phyloP scores from a whole-genome alignment of 1,284 basidiomycete genomes.

The Volvariella surrecta region DNA sequence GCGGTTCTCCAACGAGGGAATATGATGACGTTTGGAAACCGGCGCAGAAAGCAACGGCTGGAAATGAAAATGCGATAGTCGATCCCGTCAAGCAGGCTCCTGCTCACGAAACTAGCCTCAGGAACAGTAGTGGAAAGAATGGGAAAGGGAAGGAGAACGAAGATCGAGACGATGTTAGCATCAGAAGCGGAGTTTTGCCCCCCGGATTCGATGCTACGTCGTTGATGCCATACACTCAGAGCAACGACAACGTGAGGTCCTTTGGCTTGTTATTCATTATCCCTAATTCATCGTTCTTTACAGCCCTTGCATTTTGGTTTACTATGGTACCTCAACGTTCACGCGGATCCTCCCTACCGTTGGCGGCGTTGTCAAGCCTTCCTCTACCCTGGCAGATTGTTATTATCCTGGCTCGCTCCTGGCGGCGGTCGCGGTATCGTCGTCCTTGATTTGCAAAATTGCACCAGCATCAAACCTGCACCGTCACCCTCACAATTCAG shows the following conservation, averaged over 20 bases:
- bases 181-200: constrained; percentile 21
- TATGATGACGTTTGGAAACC: no score
- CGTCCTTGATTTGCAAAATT: constrained; percentile 76
- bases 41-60: no score
- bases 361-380: constrained; percentile 85
- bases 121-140: no score
- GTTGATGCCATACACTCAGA: constrained; percentile 33
- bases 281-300: constrained; percentile 11
- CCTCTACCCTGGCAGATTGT: constrained; percentile 70
- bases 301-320: constrained; percentile 78
- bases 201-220: constrained; percentile 32
- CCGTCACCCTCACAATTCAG: constrained; percentile 71
- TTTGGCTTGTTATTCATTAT: constrained; percentile 1
- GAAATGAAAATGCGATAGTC: no score
- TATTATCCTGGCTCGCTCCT: constrained; percentile 76
- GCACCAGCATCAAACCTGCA: constrained; percentile 72
- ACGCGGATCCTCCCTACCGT: constrained; percentile 64
- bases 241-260: constrained; percentile 29
- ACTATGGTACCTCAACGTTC: constrained; percentile 87
- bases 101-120: no score
- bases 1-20: no score
- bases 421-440: constrained; percentile 75
- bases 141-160: constrained; percentile 12
- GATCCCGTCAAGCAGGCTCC: no score
- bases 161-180: constrained; percentile 19